Conservation (phyloP, 768 basidiomycete species). For the Boletus vinaceobasis region DNA sequence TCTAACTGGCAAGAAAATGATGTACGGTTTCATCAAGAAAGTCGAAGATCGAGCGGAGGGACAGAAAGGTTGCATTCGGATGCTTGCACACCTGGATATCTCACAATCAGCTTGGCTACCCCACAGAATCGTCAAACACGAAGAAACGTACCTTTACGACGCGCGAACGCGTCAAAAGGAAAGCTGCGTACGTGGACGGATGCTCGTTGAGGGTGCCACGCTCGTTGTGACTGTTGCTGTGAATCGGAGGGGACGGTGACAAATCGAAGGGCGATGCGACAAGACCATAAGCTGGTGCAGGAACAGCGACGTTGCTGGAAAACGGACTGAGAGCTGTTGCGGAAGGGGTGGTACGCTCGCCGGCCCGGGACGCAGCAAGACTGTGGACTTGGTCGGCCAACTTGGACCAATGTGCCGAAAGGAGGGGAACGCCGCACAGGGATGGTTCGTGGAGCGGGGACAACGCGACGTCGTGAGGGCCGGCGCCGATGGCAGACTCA, state of each 20-base stretch:
- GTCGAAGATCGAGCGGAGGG: constrained; percentile 26
- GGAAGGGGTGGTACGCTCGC: constrained; percentile 1
- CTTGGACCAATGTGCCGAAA: constrained; percentile 5
- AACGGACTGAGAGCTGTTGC: not conserved
- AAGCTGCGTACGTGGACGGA: constrained; percentile 32
- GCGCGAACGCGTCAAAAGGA: constrained; percentile 49
- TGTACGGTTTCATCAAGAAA: constrained; percentile 21
- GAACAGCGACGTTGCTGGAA: constrained; percentile 1
- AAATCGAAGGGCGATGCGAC: constrained; percentile 33
- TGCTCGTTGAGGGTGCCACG: constrained; percentile 8
- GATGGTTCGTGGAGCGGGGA: constrained; percentile 9
- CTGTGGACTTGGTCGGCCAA: constrained; percentile 3
- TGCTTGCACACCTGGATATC: constrained; percentile 25
- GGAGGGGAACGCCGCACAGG: not conserved
- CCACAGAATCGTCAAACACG: not conserved
- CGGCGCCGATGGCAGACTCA: not conserved
- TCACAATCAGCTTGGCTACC: not conserved
- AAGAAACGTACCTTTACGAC: constrained; percentile 46
- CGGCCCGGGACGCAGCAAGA: not conserved
- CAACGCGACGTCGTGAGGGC: constrained; percentile 2
- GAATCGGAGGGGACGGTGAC: constrained; percentile 20
- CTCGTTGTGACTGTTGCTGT: constrained; percentile 6
- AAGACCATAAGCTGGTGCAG: not conserved
- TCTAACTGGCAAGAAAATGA: not conserved
- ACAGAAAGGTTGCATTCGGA: constrained; percentile 18